Evolutionary conservation across 2,329 filamentous ascomycete species (phyloP).

Genomic region (Orbilia brochopaga): DNA sequence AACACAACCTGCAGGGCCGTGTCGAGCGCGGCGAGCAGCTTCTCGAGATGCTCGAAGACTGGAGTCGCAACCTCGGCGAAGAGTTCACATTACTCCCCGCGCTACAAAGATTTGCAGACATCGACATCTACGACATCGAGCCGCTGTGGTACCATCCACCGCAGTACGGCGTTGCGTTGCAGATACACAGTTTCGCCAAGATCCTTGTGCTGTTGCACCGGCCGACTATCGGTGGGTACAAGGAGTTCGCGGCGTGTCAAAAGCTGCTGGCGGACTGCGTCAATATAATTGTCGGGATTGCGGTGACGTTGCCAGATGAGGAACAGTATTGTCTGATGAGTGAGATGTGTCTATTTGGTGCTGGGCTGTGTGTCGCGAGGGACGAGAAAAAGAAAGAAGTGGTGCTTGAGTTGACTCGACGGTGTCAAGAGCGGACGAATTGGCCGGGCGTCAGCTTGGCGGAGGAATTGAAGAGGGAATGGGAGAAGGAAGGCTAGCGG

Average conservation of each 20-base stretch:
- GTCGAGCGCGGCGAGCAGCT: slow-evolving; percentile 62
- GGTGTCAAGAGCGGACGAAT: slow-evolving; percentile 58
- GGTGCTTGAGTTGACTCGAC: slow-evolving; percentile 58
- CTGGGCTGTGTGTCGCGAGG: slow-evolving; percentile 59
- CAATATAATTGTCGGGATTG: slow-evolving; percentile 63
- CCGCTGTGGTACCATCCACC: slow-evolving; percentile 64
- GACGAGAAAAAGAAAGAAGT: slow-evolving; percentile 57
- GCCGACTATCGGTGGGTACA: slow-evolving; percentile 62
- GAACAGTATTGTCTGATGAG: slow-evolving; percentile 59
- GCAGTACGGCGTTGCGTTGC: slow-evolving; percentile 62
- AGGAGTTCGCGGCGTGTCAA: slow-evolving; percentile 61
- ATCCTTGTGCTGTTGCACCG: slow-evolving; percentile 65
- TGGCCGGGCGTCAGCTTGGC: slow-evolving; percentile 58
- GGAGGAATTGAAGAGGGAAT: slow-evolving; percentile 56
- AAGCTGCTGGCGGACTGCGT: slow-evolving; percentile 61
- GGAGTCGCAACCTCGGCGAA: slow-evolving; percentile 57
- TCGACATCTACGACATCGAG: slow-evolving; percentile 57
- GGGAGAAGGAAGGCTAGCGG: slow-evolving; percentile 48
- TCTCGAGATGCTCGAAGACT: slow-evolving; percentile 62
- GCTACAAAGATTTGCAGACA: slow-evolving; percentile 51
- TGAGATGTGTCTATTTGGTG: slow-evolving; percentile 60
- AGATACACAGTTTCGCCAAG: slow-evolving; percentile 64
- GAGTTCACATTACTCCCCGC: slow-evolving; percentile 60
- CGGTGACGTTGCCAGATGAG: slow-evolving; percentile 59
- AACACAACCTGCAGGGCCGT: slow-evolving; percentile 59